Conservation (phyloP, 768 basidiomycete genomes). For the Strobilomyces dryophilus region DNA sequence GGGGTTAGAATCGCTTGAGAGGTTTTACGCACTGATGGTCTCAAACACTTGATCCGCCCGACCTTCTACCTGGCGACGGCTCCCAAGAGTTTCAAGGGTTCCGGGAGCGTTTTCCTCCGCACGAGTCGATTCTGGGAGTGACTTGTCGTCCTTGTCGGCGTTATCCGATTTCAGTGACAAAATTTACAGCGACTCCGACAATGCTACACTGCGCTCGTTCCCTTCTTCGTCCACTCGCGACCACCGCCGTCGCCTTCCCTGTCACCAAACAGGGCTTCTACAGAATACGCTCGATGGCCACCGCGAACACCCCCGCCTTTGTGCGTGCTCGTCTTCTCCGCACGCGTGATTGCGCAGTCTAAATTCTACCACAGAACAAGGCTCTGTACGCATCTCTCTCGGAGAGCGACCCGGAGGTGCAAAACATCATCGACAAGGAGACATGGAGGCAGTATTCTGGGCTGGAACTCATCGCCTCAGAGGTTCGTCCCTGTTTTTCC, state of each 20-base stretch:
- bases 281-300: slow-evolving; percentile 53
- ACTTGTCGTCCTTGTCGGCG: slow-evolving; percentile 8
- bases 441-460: slow-evolving; percentile 98
- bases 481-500: slow-evolving; percentile 49
- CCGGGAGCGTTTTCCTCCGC: too few relatives aligned
- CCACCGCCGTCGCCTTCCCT: slow-evolving; percentile 21
- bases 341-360: neutral
- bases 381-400: slow-evolving; percentile 82
- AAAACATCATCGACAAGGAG: slow-evolving; percentile 98
- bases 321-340: slow-evolving; percentile 35
- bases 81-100: too few relatives aligned
- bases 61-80: neutral
- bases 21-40: neutral
- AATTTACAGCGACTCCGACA: slow-evolving; percentile 14
- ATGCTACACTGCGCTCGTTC: slow-evolving; percentile 31
- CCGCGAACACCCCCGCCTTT: slow-evolving; percentile 54
- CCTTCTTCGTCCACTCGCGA: slow-evolving; percentile 24
- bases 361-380: slow-evolving; percentile 65
- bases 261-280: slow-evolving; percentile 11
- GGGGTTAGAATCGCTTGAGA: neutral
- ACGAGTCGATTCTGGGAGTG: too few relatives aligned
- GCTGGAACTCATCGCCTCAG: slow-evolving; percentile 97
- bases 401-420: slow-evolving; percentile 90
- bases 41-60: neutral
- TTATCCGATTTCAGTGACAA: slow-evolving; percentile 17